Conservation (phyloP, 306 rosid species). For the Vigna reflexopilosa region DNA sequence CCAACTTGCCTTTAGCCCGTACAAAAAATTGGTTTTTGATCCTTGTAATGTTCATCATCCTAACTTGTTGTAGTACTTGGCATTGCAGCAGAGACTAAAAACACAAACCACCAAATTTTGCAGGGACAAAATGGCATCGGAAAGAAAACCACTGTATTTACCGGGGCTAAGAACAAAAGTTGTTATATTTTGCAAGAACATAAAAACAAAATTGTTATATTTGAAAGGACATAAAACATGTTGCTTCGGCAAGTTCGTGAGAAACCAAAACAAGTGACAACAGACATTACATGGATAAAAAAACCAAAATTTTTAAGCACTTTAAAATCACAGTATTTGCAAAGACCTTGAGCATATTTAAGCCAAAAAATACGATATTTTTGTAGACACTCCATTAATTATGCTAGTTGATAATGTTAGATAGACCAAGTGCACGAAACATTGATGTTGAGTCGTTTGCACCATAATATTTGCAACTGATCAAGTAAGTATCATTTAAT, state of each 20-base stretch:
- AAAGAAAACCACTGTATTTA: neutral
- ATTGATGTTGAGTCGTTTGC: neutral
- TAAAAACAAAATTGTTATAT: neutral
- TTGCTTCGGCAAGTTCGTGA: neutral
- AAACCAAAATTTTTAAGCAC: neutral
- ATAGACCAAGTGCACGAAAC: neutral
- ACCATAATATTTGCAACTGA: neutral
- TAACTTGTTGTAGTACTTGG: neutral
- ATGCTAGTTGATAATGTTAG: neutral
- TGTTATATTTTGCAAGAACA: neutral
- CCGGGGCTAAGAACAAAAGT: neutral
- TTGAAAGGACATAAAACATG: neutral
- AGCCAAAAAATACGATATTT: neutral
- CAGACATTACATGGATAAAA: neutral
- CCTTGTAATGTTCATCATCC: neutral
- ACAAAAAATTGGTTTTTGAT: neutral
- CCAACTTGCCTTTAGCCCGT: neutral
- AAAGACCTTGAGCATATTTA: neutral
- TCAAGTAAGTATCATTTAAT: neutral
- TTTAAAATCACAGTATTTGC: neutral
- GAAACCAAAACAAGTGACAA: slow-evolving; percentile 1
- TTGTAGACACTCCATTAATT: neutral
- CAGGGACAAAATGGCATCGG: neutral
- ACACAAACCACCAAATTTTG: neutral
- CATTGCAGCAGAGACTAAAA: neutral